Base-by-base conservation (phyloP, 2,329 filamentous ascomycete genomes). In the Pseudocercospora vitis region DNA sequence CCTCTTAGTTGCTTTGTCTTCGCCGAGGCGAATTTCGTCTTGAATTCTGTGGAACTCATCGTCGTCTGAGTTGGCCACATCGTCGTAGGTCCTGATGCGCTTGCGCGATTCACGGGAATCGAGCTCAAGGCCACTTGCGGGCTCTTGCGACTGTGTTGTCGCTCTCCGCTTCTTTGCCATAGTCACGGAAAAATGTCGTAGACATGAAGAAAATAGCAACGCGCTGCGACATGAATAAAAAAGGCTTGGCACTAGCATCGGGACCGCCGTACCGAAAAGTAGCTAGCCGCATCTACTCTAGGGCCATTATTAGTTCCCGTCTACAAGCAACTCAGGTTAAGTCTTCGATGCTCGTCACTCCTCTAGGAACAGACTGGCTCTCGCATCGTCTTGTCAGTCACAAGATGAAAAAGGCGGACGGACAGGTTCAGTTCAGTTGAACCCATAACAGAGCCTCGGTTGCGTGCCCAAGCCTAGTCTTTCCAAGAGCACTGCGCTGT, bases 1-100 rank as follows among this genome's bases (percentile, higher is more conserved):
- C 60, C 89, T 84, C 76, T 96, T 96, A 24, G 85, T 84, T 32
- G 83, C 81, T 11, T 87, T 89, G 28, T 81, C 87, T 62, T 96
- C 90, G 24, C 95, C 89, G 31, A 99, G 80, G 65, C 92, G 73
- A 58, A 99, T 85, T 68, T 89, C 87, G 73, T 99, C 94, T 60
- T 88, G 83, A 60, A 91, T 87, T 55, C 91, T 78, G 66, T 92
- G 89, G 70, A 96, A 95, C 69, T 96, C 90, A 71, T 99, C 94
- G 42, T 45, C 42, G 71, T 96, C 90, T 1, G 91, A 95, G 70
- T 96, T 87, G 61, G 91, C 89, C 63, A 99, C 86, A 73, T 95
- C 90, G 71, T 92, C 85, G 71, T 81, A 92, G 2, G 82, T 85
- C 52, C 68, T 72, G 52, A 80, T 74, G 16, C 69, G 66, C 58